Evolutionary conservation across 768 basidiomycete species (phyloP).

Genomic region (Tylopilus plumbeoviolaceoides): DNA sequence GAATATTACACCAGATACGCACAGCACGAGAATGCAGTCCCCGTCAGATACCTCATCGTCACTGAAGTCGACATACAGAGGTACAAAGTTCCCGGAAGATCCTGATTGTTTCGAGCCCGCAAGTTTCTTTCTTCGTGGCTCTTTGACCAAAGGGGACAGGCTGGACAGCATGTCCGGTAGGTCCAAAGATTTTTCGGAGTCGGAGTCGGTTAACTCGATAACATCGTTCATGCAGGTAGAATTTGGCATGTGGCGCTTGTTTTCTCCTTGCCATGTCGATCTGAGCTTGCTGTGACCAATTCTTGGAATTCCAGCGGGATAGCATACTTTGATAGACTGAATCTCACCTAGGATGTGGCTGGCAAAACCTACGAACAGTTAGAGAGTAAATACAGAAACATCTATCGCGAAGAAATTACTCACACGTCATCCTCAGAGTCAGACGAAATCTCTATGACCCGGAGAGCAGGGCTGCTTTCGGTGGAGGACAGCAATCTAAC

Average conservation of each 20-base stretch:
- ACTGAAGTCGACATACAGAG: constrained; percentile 28
- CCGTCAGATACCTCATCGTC: constrained; percentile 34
- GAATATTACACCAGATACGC: constrained; percentile 14
- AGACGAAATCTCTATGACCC: constrained; percentile 57
- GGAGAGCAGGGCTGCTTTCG: constrained; percentile 11
- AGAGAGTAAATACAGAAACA: background rate
- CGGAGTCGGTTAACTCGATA: constrained; percentile 31
- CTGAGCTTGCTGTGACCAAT: constrained; percentile 3
- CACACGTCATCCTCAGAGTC: constrained; percentile 39
- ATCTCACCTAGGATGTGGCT: constrained; percentile 10
- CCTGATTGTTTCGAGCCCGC: constrained; percentile 2
- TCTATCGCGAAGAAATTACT: constrained; percentile 7
- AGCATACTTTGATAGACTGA: background rate
- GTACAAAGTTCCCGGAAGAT: constrained; percentile 3
- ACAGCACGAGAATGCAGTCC: constrained; percentile 39
- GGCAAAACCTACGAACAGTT: constrained; percentile 7
- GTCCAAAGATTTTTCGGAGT: constrained; percentile 16
- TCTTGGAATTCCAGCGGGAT: background rate
- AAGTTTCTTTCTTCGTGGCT: constrained; percentile 2
- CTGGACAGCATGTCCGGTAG: constrained; percentile 23
- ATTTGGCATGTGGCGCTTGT: background rate
- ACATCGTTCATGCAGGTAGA: constrained; percentile 13
- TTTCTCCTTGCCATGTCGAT: background rate
- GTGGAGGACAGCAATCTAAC: background rate
- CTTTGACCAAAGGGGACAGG: constrained; percentile 23